Base-by-base conservation (phyloP, 306 rosid genomes). In the Vachellia collinsii region DNA sequence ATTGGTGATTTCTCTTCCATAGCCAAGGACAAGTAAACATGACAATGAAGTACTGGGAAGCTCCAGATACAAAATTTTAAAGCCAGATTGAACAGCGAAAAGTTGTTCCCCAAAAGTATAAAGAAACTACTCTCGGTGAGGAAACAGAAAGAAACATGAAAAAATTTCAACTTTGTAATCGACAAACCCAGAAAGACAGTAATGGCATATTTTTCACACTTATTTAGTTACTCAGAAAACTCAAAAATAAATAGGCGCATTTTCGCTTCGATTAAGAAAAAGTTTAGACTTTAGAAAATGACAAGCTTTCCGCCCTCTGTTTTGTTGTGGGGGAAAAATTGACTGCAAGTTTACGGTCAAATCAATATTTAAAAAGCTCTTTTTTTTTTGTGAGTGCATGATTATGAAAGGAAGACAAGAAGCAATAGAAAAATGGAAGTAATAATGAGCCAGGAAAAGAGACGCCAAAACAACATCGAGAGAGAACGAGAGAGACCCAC, bases 121-220 rank as follows among this genome's bases (percentile, higher is more conserved):
- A 76, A 56, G 63, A 56, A 82, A 63, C 11, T 29, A 61, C 69
- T 64, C 81, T 16, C 29, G 29, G 41, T 29, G 16, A 76, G 20
- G 37, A 62, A 58, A 89, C 73, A 80, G 16, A 74, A 29, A 23
- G 68, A 46, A 72, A 65, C 65, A 75, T 78, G 2, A 29, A 77
- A 77, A 81, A 68, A 64, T 84, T 59, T 70, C 65, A 80, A 70
- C 86, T 86, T 83, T 81, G n/a, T 38, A 51, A 51, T 75, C 73
- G 13, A 23, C 51, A 75, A 59, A 25, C 61, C 22, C 62, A 37
- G 37, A 70, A 78, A 8, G 36, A 14, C 58, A 76, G 65, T 50
- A 11, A 83, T 41, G 66, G 41, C 74, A 12, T 23, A 51, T 59
- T 74, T 29, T 66, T 44, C 70, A 23, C 69, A 47, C 62, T 77